A percentile compares a stretch with the other conserved stretches of the same genome.
Conservation (phyloP, 257 asterid genomes). For the Fraxinus americana region DNA sequence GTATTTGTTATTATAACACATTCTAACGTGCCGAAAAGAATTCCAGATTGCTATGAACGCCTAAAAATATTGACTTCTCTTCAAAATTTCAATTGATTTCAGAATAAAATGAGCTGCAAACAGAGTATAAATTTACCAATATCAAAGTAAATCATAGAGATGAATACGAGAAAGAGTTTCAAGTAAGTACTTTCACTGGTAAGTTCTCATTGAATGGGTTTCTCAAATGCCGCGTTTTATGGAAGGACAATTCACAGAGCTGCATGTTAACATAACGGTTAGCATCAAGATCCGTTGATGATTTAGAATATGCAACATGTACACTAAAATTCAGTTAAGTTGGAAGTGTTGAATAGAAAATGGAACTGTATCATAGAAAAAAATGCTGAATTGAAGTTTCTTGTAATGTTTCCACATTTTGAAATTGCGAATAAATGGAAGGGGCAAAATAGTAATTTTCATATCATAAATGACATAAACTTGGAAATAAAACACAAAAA, state of each 20-base stretch:
- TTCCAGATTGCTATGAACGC: background rate
- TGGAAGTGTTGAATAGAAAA: constrained; percentile 9
- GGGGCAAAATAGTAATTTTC: background rate
- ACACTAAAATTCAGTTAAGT: constrained; percentile 13
- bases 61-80: background rate
- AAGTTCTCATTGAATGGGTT: constrained; percentile 84
- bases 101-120: background rate
- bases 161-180: constrained; percentile 12
- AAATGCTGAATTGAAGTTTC: background rate
- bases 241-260: constrained; percentile 91
- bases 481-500: constrained; percentile 5
- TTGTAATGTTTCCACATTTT: constrained; percentile 8
- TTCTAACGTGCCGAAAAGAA: background rate
- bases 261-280: constrained; percentile 41
- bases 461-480: background rate
- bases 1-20: background rate
- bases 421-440: background rate
- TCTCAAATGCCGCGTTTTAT: constrained; percentile 85
- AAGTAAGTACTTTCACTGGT: constrained; percentile 77
- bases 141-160: constrained; percentile 11
- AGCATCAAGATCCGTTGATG: constrained; percentile 3
- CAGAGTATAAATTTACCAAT: constrained; percentile 4
- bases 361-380: constrained; percentile 7
- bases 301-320: background rate
- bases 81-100: background rate